Evolutionary conservation across 805 yeast species (phyloP), one percentile per base, ranked within the genome.

Genomic region (Yarrowia keelungensis): DNA sequence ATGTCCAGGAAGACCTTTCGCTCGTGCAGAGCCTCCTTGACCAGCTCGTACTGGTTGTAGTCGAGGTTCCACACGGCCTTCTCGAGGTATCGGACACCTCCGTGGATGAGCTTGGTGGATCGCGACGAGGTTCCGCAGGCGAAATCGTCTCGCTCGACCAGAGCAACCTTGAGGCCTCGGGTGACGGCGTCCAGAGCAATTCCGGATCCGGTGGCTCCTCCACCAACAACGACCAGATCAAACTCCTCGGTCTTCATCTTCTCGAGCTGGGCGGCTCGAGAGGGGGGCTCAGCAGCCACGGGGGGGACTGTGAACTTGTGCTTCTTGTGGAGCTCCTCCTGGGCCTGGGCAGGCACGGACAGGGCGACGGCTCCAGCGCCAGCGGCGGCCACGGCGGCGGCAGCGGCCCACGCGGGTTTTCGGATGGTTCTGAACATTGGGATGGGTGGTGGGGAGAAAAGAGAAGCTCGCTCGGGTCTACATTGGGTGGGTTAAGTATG

Each of bases 131-230:
- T 94, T 50, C 97, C 97, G 10, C 92, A 84, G 8, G 97, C 97
- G 76, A 90, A 93, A 81, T 93, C 98, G 72, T 86, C 87, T 76
- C 89, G 89, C 79, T 93, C 98, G 70, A 93, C 84, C 69, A 93
- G 79, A 65, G 96, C 90, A 51, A 92, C 97, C 75, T 91, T 90
- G 73, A 92, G 85, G 59, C 98, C 98, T 79, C 98, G 85, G 51
- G 96, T 85, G 38, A 89, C 85, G 45, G 97, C 97, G 79, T 93
- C 98, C 53, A 93, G 81, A 0, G 97, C 98, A 59, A 91, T 86
- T 70, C 98, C 98, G 5, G 97, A 82, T 71, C 98, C 98, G 15
- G 95, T 89, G 47, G 98, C 98, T 77, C 98, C 98, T 73, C 97
- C 98, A 71, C 98, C 98, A 73, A 94, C 87, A 73, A 93, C 83